These are phyloP conservation scores for Endothia cerciana DNA, from an alignment of 2,329 filamentous ascomycete species.

Conservation along the genomic window DNA sequence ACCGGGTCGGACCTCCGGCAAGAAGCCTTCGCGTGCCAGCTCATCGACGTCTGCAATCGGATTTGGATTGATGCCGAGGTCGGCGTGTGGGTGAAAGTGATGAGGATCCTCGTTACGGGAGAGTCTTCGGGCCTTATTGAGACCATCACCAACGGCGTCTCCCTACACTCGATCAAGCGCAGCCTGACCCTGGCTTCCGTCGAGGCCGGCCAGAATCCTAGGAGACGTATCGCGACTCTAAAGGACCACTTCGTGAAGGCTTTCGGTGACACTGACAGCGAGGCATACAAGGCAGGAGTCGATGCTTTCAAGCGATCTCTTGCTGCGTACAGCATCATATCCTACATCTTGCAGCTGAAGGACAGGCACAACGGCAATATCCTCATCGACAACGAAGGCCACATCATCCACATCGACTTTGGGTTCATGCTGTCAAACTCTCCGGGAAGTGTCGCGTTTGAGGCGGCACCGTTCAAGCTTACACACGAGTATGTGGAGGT, in stretches of 20 bases:
- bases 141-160: slow-evolving; percentile 87
- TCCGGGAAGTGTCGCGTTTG: slow-evolving; percentile 81
- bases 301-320: slow-evolving; percentile 82
- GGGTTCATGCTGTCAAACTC: slow-evolving; percentile 90
- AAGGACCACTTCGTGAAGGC: slow-evolving; percentile 82
- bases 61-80: slow-evolving; percentile 78
- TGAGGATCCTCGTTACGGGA: slow-evolving; percentile 84
- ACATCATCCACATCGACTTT: slow-evolving; percentile 89
- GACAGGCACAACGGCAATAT: slow-evolving; percentile 88
- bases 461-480: slow-evolving; percentile 85
- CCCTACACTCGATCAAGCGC: slow-evolving; percentile 82
- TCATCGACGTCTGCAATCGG: slow-evolving; percentile 79
- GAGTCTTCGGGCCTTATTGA: slow-evolving; percentile 85
- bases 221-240: slow-evolving; percentile 76
- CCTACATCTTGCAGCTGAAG: slow-evolving; percentile 82
- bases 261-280: slow-evolving; percentile 71
- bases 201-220: slow-evolving; percentile 72
- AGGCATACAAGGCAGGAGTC: slow-evolving; percentile 71
- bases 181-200: slow-evolving; percentile 77
- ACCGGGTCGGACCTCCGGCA: slow-evolving; percentile 82
- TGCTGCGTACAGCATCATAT: slow-evolving; percentile 84
- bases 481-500: slow-evolving; percentile 84
- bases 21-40: slow-evolving; percentile 84
- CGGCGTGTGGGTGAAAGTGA: slow-evolving; percentile 85
- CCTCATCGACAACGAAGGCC: slow-evolving; percentile 81